phyloP scores from a whole-genome alignment of 2,329 filamentous ascomycete species.

The Alternaria conjuncta region DNA sequence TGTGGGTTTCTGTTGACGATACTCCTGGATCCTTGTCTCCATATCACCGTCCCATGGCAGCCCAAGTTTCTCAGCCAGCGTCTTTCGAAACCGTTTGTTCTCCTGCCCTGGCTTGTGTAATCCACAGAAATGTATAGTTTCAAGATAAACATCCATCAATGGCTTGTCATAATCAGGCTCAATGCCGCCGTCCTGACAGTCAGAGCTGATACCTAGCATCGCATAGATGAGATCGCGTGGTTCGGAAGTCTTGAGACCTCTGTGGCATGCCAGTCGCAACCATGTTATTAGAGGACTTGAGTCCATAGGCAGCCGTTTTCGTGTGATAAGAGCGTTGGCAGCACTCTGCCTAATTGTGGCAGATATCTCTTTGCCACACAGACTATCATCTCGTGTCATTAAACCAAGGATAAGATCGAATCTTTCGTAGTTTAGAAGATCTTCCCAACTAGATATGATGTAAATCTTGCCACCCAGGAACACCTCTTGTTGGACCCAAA shows the following conservation, averaged over 20 bases:
- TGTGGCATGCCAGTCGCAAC: not conserved
- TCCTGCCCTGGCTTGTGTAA: not conserved
- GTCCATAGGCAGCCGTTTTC: not conserved
- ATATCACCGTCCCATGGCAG: not conserved
- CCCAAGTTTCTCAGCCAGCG: not conserved
- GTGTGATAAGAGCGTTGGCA: not conserved
- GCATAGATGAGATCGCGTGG: not conserved
- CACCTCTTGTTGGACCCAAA: not conserved
- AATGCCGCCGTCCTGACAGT: not conserved
- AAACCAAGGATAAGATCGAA: not conserved
- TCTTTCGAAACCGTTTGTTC: not conserved
- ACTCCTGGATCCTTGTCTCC: not conserved
- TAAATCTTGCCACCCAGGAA: not conserved
- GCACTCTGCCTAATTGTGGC: fast-evolving
- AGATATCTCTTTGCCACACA: fast-evolving
- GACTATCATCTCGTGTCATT: not conserved
- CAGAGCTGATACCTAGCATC: not conserved
- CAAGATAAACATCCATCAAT: not conserved
- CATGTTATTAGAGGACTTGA: not conserved
- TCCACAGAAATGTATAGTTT: not conserved
- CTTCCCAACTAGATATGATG: not conserved
- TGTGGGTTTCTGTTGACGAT: not conserved
- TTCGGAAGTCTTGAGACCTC: not conserved
- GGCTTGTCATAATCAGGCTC: not conserved
- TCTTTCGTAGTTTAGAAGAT: no score